A percentile compares a stretch with the other conserved stretches of the same genome.
Conservation (phyloP, 2,329 filamentous ascomycete species). For the Aureobasidium leucospermi region DNA sequence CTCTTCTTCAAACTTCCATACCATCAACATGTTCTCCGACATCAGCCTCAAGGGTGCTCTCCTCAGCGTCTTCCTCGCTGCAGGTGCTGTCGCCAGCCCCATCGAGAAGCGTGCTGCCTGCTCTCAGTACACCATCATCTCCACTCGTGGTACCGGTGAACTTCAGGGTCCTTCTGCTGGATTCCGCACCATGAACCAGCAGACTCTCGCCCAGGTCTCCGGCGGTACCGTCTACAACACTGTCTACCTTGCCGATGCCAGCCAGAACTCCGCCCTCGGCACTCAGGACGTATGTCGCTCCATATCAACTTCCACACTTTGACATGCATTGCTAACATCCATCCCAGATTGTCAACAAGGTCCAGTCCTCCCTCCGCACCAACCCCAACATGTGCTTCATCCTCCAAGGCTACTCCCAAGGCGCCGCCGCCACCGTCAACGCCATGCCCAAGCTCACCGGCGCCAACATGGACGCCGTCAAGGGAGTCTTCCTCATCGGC, state of each 20-base stretch:
- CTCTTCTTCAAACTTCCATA: background rate
- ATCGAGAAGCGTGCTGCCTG: slow-evolving; percentile 12
- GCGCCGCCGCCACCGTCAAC: slow-evolving; percentile 30
- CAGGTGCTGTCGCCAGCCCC: background rate
- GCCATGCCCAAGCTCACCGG: slow-evolving; percentile 28
- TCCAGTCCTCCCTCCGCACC: slow-evolving; percentile 21
- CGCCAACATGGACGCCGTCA: slow-evolving; percentile 28
- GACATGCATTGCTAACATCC: too few relatives aligned
- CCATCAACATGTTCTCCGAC: background rate
- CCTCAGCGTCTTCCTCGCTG: slow-evolving; percentile 3
- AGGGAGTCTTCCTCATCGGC: slow-evolving; percentile 32
- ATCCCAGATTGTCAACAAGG: slow-evolving; percentile 26
- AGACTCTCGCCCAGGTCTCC: slow-evolving; percentile 21
- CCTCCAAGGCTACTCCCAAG: slow-evolving; percentile 33
- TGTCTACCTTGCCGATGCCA: slow-evolving; percentile 26
- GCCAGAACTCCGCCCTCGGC: slow-evolving; percentile 24
- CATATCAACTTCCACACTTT: background rate
- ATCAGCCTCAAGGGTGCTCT: slow-evolving; percentile 4
- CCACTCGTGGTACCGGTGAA: slow-evolving; percentile 23
- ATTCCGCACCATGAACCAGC: slow-evolving; percentile 29
- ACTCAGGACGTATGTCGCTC: slow-evolving; percentile 22
- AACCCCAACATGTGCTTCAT: slow-evolving; percentile 30
- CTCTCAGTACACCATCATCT: slow-evolving; percentile 19
- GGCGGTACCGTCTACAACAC: slow-evolving; percentile 31
- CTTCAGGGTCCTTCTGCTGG: slow-evolving; percentile 21